These are phyloP conservation scores for Xylariales sp. DNA, from an alignment of 2,329 filamentous ascomycete species.

Conservation along the genomic window DNA sequence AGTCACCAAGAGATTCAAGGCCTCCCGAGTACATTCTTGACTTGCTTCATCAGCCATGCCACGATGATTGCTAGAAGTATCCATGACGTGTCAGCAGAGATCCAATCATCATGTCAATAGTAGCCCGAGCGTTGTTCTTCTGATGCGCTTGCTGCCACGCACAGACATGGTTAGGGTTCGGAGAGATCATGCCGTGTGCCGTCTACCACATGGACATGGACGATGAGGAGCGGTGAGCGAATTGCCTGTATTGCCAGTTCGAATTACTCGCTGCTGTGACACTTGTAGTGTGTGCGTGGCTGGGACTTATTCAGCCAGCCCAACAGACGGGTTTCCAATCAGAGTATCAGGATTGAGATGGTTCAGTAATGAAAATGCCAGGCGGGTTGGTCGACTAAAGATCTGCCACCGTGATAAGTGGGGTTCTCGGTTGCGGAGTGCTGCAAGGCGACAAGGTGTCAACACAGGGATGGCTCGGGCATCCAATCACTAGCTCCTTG, in stretches of 20 bases:
- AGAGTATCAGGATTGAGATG: neutral
- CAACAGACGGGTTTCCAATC: constrained; percentile 6
- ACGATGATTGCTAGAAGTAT: no score
- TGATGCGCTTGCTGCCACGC: no score
- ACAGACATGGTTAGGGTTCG: neutral
- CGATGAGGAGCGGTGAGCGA: constrained; percentile 3
- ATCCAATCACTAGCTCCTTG: no score
- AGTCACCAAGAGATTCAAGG: no score
- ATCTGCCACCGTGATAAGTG: neutral
- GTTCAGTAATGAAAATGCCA: no score
- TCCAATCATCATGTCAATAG: no score
- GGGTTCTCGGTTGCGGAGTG: neutral
- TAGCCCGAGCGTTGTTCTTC: no score
- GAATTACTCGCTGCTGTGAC: constrained; percentile 2
- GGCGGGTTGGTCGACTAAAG: no score
- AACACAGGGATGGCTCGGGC: neutral
- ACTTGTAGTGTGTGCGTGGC: constrained; percentile 3
- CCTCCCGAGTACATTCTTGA: no score
- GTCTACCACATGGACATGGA: neutral
- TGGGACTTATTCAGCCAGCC: constrained; percentile 5
- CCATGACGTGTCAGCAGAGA: no score
- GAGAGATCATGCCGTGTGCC: neutral
- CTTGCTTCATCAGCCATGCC: no score
- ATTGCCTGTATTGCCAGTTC: constrained; percentile 3
- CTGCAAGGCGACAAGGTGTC: no score